phyloP scores from a whole-genome alignment of 371 early-diverging fungal species.

The Mortierella sp. region DNA sequence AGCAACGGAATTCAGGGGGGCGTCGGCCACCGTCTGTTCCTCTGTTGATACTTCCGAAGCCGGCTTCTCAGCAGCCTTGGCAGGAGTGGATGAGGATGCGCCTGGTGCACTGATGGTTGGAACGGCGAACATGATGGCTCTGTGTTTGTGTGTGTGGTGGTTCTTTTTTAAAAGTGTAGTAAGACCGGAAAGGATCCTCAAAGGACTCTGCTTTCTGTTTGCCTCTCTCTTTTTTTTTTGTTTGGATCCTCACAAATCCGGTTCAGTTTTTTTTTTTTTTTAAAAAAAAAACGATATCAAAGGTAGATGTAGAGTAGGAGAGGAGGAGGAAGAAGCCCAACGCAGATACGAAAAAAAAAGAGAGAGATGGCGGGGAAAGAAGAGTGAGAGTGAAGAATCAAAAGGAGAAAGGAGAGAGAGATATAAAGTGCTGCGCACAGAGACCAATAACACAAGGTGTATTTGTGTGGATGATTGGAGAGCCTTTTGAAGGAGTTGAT shows the following conservation, averaged over 20 bases:
- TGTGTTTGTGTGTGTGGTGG: neutral
- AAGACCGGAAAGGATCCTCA: too few relatives aligned
- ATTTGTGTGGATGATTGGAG: too few relatives aligned
- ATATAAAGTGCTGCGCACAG: too few relatives aligned
- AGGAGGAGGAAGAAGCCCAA: too few relatives aligned
- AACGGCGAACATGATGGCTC: conserved; percentile 47
- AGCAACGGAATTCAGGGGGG: conserved; percentile 68
- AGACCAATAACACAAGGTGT: too few relatives aligned
- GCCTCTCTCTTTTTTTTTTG: neutral
- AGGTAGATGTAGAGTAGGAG: too few relatives aligned
- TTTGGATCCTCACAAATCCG: neutral
- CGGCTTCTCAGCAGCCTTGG: conserved; percentile 26
- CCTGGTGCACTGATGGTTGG: conserved; percentile 41
- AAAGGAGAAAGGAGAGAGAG: too few relatives aligned
- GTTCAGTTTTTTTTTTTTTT: neutral
- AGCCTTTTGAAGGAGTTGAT: too few relatives aligned
- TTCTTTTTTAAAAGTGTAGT: neutral
- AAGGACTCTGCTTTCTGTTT: neutral
- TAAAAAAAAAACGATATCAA: neutral
- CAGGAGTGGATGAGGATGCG: conserved; percentile 28
- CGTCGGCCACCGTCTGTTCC: conserved; percentile 53
- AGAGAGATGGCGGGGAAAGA: too few relatives aligned
- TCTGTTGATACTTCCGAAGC: conserved; percentile 36
- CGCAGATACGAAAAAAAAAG: too few relatives aligned
- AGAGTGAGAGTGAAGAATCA: too few relatives aligned